Percentiles rank a stretch among this genome's conserved stretches.
phyloP scores from a whole-genome alignment of 2,329 filamentous ascomycete species.

The Clarireedia monteithiana region DNA sequence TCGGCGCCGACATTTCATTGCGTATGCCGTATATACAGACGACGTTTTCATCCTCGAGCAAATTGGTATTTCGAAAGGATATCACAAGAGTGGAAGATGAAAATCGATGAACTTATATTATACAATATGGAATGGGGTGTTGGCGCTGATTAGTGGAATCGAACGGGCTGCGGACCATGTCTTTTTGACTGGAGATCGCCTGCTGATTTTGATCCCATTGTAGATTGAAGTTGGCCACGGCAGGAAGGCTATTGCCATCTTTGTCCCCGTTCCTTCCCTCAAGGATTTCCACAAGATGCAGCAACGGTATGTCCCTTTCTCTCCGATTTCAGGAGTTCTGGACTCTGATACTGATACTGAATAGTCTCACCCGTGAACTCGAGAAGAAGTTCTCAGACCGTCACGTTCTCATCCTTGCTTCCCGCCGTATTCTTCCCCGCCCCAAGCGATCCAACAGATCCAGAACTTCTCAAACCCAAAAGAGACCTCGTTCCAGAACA shows the following conservation, averaged over 20 bases:
- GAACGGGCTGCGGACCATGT: slow-evolving; percentile 69
- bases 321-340: not conserved
- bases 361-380: slow-evolving; percentile 95
- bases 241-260: slow-evolving; percentile 99
- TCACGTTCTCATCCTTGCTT: slow-evolving; percentile 97
- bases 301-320: slow-evolving; percentile 72
- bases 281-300: slow-evolving; percentile 98
- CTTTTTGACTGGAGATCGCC: slow-evolving; percentile 56
- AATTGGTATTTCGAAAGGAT: not conserved
- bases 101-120: slow-evolving; percentile 14
- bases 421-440: slow-evolving; percentile 96
- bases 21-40: slow-evolving; percentile 9
- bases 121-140: slow-evolving; percentile 20
- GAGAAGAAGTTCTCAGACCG: slow-evolving; percentile 99
- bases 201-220: slow-evolving; percentile 59
- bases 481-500: slow-evolving; percentile 95
- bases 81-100: slow-evolving; percentile 3
- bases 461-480: slow-evolving; percentile 95
- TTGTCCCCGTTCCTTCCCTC: slow-evolving; percentile 99
- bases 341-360: not conserved
- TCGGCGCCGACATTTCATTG: slow-evolving; percentile 9
- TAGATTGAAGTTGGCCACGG: slow-evolving; percentile 99
- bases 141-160: slow-evolving; percentile 43
- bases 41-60: slow-evolving; percentile 6
- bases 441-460: slow-evolving; percentile 97